Conservation (phyloP, 2,329 filamentous ascomycete genomes). For the Colletotrichum tabaci region DNA sequence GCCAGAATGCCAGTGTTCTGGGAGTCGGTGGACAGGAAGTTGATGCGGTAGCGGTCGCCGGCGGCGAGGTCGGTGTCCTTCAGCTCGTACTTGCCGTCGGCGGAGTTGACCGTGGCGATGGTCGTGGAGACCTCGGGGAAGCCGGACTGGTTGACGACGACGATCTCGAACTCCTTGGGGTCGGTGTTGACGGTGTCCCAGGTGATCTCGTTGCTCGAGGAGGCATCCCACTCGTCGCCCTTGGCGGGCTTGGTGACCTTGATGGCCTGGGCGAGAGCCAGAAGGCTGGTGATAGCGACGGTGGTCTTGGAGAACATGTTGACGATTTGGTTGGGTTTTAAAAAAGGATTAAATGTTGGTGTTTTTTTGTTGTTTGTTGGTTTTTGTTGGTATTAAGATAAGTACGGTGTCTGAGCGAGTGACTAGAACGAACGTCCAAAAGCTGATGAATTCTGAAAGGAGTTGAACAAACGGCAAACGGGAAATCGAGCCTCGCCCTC, state of each 20-base stretch:
- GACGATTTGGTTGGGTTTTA: background rate
- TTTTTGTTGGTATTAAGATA: conserved; percentile 27
- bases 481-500: conserved; percentile 19
- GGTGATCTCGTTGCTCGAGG: conserved; percentile 38
- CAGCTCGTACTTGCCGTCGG: conserved; percentile 41
- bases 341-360: conserved; percentile 3
- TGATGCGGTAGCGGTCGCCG: conserved; percentile 32
- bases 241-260: conserved; percentile 38
- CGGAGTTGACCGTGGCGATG: conserved; percentile 34
- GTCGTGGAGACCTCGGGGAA: conserved; percentile 15
- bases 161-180: conserved; percentile 35
- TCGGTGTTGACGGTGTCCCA: conserved; percentile 36
- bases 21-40: conserved; percentile 34
- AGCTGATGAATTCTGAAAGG: conserved; percentile 21
- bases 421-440: conserved; percentile 38
- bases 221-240: conserved; percentile 37
- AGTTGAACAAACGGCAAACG: conserved; percentile 12
- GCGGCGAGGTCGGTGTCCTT: conserved; percentile 24
- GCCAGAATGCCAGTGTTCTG: conserved; percentile 39
- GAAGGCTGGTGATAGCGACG: conserved; percentile 34
- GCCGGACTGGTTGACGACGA: conserved; percentile 34
- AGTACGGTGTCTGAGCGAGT: conserved; percentile 37
- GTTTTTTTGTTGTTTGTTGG: background rate
- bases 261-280: conserved; percentile 36
- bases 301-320: conserved; percentile 41